Percentiles rank a stretch among this genome's conserved stretches.
These are phyloP conservation scores for Colletotrichum godetiae DNA, from an alignment of 2,329 filamentous ascomycete species.

Conservation along the genomic window DNA sequence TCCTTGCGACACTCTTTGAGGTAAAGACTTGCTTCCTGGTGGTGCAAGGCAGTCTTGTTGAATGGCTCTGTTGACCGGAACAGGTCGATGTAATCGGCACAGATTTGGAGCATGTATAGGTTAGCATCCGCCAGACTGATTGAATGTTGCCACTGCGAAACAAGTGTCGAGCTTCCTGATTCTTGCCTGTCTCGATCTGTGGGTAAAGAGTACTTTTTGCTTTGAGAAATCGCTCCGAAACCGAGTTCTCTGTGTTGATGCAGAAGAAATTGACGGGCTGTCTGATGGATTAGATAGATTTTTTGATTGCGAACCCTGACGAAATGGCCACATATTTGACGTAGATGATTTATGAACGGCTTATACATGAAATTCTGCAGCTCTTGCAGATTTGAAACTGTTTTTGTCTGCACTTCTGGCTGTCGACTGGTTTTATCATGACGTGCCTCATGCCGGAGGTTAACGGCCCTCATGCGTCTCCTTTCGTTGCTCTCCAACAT, in stretches of 20 bases:
- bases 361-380: not conserved
- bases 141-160: not conserved
- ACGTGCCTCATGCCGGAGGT: no score
- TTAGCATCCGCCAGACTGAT: not conserved
- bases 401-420: not conserved
- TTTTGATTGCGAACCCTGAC: not conserved
- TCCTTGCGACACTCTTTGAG: not conserved
- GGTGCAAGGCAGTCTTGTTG: not conserved
- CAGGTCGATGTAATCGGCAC: not conserved
- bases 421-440: not conserved
- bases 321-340: not conserved
- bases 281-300: not conserved
- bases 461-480: no score
- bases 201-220: no score
- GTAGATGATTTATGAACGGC: not conserved
- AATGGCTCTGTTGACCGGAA: not conserved
- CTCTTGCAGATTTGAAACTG: not conserved
- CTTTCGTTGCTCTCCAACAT: no score
- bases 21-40: not conserved
- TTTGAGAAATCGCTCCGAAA: fast-evolving
- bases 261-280: not conserved
- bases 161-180: no score
- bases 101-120: not conserved
- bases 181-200: no score
- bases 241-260: not conserved